Evolutionary conservation across 192 early-diverging fungal genomes (phyloP).

Genomic region (Coemansia sp.): DNA sequence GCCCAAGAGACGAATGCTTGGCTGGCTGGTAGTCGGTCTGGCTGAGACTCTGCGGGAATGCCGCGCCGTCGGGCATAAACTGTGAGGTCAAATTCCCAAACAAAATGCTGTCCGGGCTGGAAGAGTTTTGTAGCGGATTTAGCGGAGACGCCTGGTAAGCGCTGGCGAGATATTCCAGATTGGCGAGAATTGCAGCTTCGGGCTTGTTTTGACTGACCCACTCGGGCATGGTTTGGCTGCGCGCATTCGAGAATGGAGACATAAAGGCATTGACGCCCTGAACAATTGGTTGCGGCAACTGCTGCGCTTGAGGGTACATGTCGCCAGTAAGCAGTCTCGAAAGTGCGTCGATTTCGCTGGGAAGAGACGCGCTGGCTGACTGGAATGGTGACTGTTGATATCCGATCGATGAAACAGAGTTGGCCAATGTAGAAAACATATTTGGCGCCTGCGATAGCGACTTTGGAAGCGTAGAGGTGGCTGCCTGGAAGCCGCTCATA

Average conservation of each 20-base stretch:
- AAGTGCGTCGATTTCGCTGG: slow-evolving; percentile 22
- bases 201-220: slow-evolving; percentile 46
- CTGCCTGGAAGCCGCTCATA: background rate
- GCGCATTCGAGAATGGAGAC: slow-evolving; percentile 39
- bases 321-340: slow-evolving; percentile 36
- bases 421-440: too few relatives aligned
- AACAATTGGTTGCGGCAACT: slow-evolving; percentile 41
- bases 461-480: background rate
- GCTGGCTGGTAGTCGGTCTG: background rate
- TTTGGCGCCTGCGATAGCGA: too few relatives aligned
- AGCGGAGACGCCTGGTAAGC: slow-evolving; percentile 32
- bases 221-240: slow-evolving; percentile 30
- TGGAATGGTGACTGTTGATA: background rate
- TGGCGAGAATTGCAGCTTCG: slow-evolving; percentile 36
- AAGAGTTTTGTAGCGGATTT: slow-evolving; percentile 10
- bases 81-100: slow-evolving; percentile 35
- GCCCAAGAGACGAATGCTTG: too few relatives aligned
- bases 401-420: background rate
- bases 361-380: background rate
- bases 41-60: slow-evolving; percentile 20
- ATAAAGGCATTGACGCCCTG: slow-evolving; percentile 48
- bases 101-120: slow-evolving; percentile 10
- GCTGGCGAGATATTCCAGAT: slow-evolving; percentile 42
- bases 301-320: slow-evolving; percentile 44
- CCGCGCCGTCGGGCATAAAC: slow-evolving; percentile 19